These are phyloP conservation scores for Penicillium sumatraense DNA, from an alignment of 2,329 filamentous ascomycete genomes.

Conservation along the genomic window DNA sequence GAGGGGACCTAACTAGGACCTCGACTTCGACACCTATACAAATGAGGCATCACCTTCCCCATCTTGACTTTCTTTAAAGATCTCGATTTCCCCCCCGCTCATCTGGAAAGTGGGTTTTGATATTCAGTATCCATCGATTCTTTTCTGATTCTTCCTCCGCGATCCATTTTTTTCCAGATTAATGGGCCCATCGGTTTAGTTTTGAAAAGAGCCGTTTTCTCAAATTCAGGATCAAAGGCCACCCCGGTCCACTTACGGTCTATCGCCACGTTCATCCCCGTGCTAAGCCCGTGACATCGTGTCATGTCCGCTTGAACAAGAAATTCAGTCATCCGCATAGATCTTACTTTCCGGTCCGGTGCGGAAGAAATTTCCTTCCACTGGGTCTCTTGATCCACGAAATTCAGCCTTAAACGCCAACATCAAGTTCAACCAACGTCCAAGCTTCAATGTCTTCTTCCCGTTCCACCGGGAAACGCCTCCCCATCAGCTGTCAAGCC, in stretches of 20 bases:
- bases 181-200: not conserved
- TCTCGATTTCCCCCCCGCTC: constrained; percentile 3
- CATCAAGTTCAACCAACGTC: not conserved
- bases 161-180: not conserved
- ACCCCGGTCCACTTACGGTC: not conserved
- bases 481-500: constrained; percentile 47
- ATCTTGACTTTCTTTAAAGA: constrained; percentile 5
- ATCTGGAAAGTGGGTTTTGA: not conserved
- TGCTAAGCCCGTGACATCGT: not conserved
- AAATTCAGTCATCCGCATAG: not conserved
- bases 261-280: not conserved
- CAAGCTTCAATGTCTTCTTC: constrained; percentile 30
- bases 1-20: too few species aligned
- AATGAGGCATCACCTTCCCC: constrained; percentile 4
- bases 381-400: not conserved
- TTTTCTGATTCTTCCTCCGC: not conserved
- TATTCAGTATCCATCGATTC: constrained; percentile 3
- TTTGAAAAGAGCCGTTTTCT: not conserved
- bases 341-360: not conserved
- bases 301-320: not conserved
- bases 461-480: constrained; percentile 37
- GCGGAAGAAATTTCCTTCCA: not conserved
- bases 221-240: not conserved
- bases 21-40: too few species aligned
- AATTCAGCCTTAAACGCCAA: not conserved